Evolutionary conservation across 345 rosid species (phyloP).

Genomic region (Camelina sativa): DNA sequence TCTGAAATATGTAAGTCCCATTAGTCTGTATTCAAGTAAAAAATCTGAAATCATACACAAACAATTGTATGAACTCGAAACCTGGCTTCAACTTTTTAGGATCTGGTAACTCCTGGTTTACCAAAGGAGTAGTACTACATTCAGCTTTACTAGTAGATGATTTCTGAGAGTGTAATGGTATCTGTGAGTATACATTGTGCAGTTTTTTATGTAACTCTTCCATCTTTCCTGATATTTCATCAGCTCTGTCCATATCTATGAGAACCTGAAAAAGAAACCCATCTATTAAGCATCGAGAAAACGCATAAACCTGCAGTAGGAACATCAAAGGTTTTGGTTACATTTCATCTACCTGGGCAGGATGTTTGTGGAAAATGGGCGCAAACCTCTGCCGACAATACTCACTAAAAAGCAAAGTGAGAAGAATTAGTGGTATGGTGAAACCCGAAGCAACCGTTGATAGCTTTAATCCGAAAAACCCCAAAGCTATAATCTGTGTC

Average conservation of each 20-base stretch:
- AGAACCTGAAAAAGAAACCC: slow-evolving; percentile 56
- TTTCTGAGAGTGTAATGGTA: slow-evolving; percentile 47
- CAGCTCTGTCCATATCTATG: slow-evolving; percentile 82
- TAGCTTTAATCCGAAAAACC: slow-evolving; percentile 73
- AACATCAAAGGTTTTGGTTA: slow-evolving; percentile 5
- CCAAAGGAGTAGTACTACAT: slow-evolving; percentile 19
- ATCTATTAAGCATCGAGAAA: slow-evolving; percentile 35
- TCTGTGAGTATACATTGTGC: slow-evolving; percentile 67
- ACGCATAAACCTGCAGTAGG: background rate
- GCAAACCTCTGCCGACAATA: slow-evolving; percentile 81
- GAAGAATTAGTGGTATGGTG: slow-evolving; percentile 70
- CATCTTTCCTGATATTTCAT: slow-evolving; percentile 61
- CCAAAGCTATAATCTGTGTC: slow-evolving; percentile 83
- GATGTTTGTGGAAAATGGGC: slow-evolving; percentile 60
- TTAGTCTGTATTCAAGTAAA: background rate
- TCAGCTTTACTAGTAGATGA: slow-evolving; percentile 30
- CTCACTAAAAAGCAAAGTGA: slow-evolving; percentile 79
- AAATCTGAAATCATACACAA: background rate
- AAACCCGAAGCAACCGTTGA: slow-evolving; percentile 75
- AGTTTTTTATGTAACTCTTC: slow-evolving; percentile 59
- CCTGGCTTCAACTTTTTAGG: slow-evolving; percentile 47
- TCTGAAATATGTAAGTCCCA: slow-evolving; percentile 20
- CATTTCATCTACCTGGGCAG: slow-evolving; percentile 64
- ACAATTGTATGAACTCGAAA: slow-evolving; percentile 5
- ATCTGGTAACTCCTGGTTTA: slow-evolving; percentile 38